Evolutionary conservation across 805 yeast genomes (phyloP).

Genomic region (Candida loeiensis): DNA sequence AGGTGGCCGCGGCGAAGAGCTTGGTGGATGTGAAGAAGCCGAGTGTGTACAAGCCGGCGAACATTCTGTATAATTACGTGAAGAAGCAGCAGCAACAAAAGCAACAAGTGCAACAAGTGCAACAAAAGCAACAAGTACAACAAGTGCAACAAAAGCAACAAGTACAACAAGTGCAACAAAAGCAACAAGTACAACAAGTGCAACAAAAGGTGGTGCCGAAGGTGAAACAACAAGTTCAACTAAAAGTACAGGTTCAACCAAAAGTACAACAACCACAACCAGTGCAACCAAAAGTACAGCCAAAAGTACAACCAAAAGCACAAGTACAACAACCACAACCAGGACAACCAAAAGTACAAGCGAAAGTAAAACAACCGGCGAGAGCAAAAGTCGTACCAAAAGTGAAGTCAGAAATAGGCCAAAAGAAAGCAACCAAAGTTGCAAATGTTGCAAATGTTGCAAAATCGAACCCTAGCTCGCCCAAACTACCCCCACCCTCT

Average conservation of each 20-base stretch:
- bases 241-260: neutral
- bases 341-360: neutral
- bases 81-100: neutral
- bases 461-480: too few species aligned
- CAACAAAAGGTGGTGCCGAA: too few species aligned
- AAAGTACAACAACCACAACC: neutral
- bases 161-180: neutral
- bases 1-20: conserved; percentile 4
- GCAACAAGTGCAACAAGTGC: neutral
- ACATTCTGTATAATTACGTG: conserved; percentile 16
- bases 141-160: neutral
- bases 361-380: neutral
- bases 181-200: neutral
- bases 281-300: neutral
- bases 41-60: conserved; percentile 26
- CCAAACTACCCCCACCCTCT: neutral
- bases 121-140: neutral
- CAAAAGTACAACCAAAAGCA: neutral
- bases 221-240: too few species aligned
- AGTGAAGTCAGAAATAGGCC: too few species aligned
- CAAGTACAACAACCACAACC: neutral
- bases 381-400: neutral
- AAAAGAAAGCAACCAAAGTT: conserved; percentile 1
- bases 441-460: conserved; percentile 1
- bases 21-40: conserved; percentile 9